These are phyloP conservation scores for Saksenaea oblongispora DNA, from an alignment of 371 early-diverging fungal species.

Conservation along the genomic window DNA sequence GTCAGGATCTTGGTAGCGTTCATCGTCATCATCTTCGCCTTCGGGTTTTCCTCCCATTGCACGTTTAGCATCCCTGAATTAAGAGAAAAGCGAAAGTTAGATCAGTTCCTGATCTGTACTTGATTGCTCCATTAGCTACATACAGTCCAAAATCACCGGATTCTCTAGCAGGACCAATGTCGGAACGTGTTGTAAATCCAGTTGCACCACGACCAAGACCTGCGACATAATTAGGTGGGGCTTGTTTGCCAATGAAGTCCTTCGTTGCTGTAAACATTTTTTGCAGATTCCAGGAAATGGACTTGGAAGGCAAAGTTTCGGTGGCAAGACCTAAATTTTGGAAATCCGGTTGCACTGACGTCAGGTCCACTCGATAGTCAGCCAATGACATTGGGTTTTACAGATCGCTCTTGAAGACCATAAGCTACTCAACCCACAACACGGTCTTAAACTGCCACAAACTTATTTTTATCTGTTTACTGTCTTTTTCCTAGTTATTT, in stretches of 20 bases:
- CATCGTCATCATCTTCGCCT: slow-evolving; percentile 70
- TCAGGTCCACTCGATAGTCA: background rate
- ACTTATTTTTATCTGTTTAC: too few species aligned
- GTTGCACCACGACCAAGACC: slow-evolving; percentile 96
- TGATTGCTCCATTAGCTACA: background rate
- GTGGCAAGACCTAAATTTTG: too few species aligned
- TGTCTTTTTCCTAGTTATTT: too few species aligned
- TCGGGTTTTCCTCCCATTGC: slow-evolving; percentile 35
- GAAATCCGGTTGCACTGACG: background rate
- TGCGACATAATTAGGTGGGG: slow-evolving; percentile 92
- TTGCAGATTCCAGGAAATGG: background rate
- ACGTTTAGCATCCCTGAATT: slow-evolving; percentile 40
- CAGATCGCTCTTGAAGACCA: too few species aligned
- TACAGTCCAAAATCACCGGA: slow-evolving; percentile 53
- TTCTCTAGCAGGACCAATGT: slow-evolving; percentile 96
- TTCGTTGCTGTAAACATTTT: slow-evolving; percentile 75
- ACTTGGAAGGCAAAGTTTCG: too few species aligned
- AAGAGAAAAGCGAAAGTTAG: background rate
- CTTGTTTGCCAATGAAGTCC: slow-evolving; percentile 85
- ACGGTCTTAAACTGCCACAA: too few species aligned
- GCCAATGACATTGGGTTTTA: too few species aligned
- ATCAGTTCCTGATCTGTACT: background rate
- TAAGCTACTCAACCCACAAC: too few species aligned
- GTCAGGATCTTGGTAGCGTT: slow-evolving; percentile 89
- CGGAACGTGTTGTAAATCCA: slow-evolving; percentile 97